Conservation (phyloP, 192 early-diverging fungal genomes). For the Globomyces pollinis-pini region DNA sequence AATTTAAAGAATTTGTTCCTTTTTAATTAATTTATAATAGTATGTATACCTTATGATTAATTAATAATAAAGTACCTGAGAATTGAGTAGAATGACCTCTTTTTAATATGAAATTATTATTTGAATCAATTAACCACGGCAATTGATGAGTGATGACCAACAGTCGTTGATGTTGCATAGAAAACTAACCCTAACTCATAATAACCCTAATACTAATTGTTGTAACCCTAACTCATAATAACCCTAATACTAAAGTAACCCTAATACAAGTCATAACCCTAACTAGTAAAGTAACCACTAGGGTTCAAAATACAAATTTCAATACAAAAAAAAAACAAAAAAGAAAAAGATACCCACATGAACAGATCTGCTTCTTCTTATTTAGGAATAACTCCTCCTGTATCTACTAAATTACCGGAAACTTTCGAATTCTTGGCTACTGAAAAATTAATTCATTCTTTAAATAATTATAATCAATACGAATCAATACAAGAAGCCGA, state of each 20-base stretch:
- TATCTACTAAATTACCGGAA: slow-evolving; percentile 56
- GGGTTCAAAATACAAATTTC: background rate
- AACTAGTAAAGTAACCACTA: no score
- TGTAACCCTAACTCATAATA: no score
- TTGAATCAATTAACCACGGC: slow-evolving; percentile 15
- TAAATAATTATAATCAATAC: slow-evolving; percentile 72
- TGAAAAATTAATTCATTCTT: slow-evolving; percentile 56
- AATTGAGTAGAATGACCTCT: slow-evolving; percentile 86
- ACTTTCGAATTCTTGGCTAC: slow-evolving; percentile 62
- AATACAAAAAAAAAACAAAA: background rate
- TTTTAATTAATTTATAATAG: no score
- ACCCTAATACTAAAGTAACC: no score
- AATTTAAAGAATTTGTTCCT: no score
- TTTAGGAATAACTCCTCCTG: slow-evolving; percentile 76
- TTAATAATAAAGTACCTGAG: slow-evolving; percentile 74
- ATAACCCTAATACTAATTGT: no score
- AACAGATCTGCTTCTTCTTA: background rate
- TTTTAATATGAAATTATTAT: slow-evolving; percentile 18
- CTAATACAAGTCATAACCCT: no score
- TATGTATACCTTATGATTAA: no score
- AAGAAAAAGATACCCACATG: background rate
- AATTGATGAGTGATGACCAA: slow-evolving; percentile 29
- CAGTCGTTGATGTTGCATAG: no score
- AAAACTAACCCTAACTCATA: no score
- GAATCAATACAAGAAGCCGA: slow-evolving; percentile 79